Percentiles rank a stretch among this genome's conserved stretches.
phyloP scores from a whole-genome alignment of 2,329 filamentous ascomycete species.

The Hymenoscyphus scutula region DNA sequence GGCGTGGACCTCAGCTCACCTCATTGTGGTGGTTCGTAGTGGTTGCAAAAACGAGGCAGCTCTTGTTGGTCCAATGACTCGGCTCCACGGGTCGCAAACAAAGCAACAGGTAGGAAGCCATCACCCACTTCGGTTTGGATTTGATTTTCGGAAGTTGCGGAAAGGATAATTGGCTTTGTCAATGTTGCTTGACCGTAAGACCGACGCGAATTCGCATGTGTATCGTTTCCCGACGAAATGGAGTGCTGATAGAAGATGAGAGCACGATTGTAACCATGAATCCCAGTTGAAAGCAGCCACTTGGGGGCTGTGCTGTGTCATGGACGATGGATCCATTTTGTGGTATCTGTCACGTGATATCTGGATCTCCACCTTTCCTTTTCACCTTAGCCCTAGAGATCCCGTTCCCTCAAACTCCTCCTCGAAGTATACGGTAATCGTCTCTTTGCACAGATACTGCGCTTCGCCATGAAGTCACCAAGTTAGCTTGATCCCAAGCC shows the following conservation, averaged over 20 bases:
- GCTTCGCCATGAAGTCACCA: not conserved
- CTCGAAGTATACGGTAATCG: not conserved
- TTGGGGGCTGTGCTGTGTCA: not conserved
- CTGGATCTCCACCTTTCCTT: not conserved
- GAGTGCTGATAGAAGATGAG: not conserved
- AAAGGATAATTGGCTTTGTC: not conserved
- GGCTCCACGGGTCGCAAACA: not conserved
- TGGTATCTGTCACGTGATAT: not conserved
- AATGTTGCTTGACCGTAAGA: not conserved
- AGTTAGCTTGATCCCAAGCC: not conserved
- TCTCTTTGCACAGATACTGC: slow-evolving; percentile 2
- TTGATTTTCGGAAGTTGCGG: not conserved
- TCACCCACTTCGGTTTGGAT: not conserved
- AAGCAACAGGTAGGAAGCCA: not conserved
- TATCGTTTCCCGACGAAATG: not conserved
- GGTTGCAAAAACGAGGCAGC: not conserved
- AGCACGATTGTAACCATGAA: not conserved
- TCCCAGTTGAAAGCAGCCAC: not conserved
- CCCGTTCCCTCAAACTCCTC: not conserved
- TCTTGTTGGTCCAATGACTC: not conserved
- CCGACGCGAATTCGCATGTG: not conserved
- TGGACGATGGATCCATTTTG: no score
- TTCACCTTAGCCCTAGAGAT: not conserved
- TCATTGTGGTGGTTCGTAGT: not conserved
- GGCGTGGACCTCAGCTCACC: not conserved